Conservation (phyloP, 805 yeast species). For the Isabelozyma heimii region DNA sequence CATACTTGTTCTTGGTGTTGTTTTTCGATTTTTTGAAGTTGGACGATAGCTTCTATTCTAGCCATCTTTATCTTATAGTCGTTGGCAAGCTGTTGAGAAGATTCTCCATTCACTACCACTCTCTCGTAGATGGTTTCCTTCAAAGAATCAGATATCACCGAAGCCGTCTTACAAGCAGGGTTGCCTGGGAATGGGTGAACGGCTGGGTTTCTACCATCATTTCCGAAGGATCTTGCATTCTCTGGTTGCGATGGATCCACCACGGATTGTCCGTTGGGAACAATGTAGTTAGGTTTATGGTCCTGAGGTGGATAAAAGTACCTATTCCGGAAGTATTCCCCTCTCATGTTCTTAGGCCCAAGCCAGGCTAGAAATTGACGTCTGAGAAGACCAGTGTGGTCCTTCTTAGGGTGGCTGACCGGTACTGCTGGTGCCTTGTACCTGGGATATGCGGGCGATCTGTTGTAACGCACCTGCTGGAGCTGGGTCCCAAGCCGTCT, state of each 20-base stretch:
- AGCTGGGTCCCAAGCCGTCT: constrained; percentile 1
- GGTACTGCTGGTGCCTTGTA: constrained; percentile 32
- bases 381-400: constrained; percentile 52
- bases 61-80: constrained; percentile 78
- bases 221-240: constrained; percentile 1
- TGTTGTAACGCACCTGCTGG: constrained; percentile 21
- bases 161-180: constrained; percentile 63
- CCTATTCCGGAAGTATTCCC: constrained; percentile 75
- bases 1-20: constrained; percentile 61
- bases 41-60: constrained; percentile 84
- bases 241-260: constrained; percentile 10
- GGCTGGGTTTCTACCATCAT: constrained; percentile 21
- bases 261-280: constrained; percentile 47
- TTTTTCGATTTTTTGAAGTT: constrained; percentile 63
- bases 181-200: constrained; percentile 84
- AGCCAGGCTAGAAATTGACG: constrained; percentile 69
- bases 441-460: constrained; percentile 33
- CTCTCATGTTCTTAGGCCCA: constrained; percentile 82
- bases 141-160: constrained; percentile 54
- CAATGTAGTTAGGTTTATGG: constrained; percentile 71
- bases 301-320: constrained; percentile 65
- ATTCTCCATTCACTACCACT: constrained; percentile 47
- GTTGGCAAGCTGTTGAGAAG: constrained; percentile 73
- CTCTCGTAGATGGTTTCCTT: constrained; percentile 61
- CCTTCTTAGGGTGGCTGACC: constrained; percentile 31